These are phyloP conservation scores for Melaleuca alternifolia DNA, from an alignment of 345 rosid genomes.

Conservation along the genomic window DNA sequence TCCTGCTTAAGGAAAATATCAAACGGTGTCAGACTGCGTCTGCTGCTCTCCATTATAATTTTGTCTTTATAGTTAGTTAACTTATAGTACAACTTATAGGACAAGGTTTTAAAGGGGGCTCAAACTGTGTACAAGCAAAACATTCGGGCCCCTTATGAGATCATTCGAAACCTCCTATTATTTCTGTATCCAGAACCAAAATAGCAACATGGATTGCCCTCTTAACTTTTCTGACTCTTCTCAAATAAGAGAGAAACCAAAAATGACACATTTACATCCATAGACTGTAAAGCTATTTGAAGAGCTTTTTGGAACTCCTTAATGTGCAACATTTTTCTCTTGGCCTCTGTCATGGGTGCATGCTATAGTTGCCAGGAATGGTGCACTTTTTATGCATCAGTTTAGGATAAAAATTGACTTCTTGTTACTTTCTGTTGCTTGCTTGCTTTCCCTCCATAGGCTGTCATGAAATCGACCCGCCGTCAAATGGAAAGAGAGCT, in stretches of 20 bases:
- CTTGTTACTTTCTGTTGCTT: not conserved
- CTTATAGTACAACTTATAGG: not conserved
- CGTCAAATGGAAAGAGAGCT: constrained; percentile 92
- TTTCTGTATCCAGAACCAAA: not conserved
- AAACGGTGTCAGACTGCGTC: not conserved
- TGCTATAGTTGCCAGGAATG: not conserved
- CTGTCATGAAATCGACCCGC: constrained; percentile 78
- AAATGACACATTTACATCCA: not conserved
- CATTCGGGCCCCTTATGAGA: not conserved
- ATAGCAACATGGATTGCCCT: not conserved
- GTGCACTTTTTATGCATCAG: not conserved
- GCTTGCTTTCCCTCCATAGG: constrained; percentile 14
- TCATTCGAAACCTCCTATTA: not conserved
- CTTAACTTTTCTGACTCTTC: not conserved
- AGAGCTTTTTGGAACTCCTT: not conserved
- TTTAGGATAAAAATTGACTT: not conserved
- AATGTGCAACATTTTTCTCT: not conserved
- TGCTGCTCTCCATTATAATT: not conserved
- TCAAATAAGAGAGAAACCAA: not conserved
- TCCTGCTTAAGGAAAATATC: not conserved
- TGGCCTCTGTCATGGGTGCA: not conserved
- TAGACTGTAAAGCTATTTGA: not conserved
- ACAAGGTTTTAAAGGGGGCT: not conserved
- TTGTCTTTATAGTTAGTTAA: not conserved
- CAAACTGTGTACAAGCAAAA: not conserved